A percentile compares a stretch with the other conserved stretches of the same genome.
Conservation (phyloP, 371 early-diverging fungal genomes). For the Mortierella sp. region DNA sequence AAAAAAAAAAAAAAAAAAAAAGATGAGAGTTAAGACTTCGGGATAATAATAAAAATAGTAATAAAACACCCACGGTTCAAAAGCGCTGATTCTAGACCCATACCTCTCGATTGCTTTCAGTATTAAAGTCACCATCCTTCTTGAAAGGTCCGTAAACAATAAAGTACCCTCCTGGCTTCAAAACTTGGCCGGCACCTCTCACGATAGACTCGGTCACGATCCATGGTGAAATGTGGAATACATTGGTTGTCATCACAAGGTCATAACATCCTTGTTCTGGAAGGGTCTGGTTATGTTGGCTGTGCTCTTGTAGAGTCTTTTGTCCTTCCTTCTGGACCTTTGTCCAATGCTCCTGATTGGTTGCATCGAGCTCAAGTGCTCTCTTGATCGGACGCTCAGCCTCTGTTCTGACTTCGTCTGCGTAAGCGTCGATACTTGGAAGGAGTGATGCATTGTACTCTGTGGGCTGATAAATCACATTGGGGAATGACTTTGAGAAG, state of each 20-base stretch:
- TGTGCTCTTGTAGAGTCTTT: not conserved
- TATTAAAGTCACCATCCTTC: slow-evolving; percentile 25
- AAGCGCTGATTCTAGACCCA: not conserved
- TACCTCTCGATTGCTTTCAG: slow-evolving; percentile 49
- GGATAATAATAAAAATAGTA: not conserved
- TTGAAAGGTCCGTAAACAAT: slow-evolving; percentile 36
- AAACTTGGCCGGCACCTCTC: slow-evolving; percentile 25
- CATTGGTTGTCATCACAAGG: slow-evolving; percentile 41
- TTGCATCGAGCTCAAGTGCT: slow-evolving; percentile 42
- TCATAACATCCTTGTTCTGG: slow-evolving; percentile 17
- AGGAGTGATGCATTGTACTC: slow-evolving; percentile 32
- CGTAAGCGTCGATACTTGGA: slow-evolving; percentile 33
- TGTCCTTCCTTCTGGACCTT: not conserved
- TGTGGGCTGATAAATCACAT: slow-evolving; percentile 41
- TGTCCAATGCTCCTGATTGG: slow-evolving; percentile 36
- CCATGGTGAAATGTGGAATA: slow-evolving; percentile 51
- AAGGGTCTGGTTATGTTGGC: not conserved
- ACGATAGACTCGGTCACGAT: slow-evolving; percentile 40
- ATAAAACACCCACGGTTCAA: too few species aligned
- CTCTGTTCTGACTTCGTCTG: slow-evolving; percentile 25
- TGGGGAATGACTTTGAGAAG: slow-evolving; percentile 30
- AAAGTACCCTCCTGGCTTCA: slow-evolving; percentile 27
- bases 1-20: not conserved
- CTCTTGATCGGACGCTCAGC: slow-evolving; percentile 26
- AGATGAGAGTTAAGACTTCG: not conserved